Evolutionary conservation across 2,329 filamentous ascomycete genomes (phyloP), one percentile per base, ranked within the genome.

Genomic region (Chaetomium sp.): DNA sequence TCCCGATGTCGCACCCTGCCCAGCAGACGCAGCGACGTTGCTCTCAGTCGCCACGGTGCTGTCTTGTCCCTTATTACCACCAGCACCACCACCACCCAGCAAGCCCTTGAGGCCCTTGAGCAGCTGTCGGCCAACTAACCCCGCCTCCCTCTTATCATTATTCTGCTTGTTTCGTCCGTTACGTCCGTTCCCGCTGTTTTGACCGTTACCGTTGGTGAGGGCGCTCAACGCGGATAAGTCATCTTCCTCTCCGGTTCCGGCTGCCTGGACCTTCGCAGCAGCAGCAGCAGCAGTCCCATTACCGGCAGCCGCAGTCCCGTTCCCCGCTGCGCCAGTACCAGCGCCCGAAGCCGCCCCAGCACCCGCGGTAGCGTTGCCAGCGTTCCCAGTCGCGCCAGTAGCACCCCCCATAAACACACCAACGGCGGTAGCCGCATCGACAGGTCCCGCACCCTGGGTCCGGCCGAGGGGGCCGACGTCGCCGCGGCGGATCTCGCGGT

Each of bases 381-480:
- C 19, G 19, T 27, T 27, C 12, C 58, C 55, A 6, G 69, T 71
- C 4, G 60, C 32, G 42, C 64, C 67, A n/a, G 57, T 66, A 37
- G 19, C 19, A 27, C 19, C 19, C 19, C 76, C 76, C 79, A 87
- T 84, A 72, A 87, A 87, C 67, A 68, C 76, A 55, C 75, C 62
- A 60, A 87, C 76, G 70, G 83, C 81, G 62, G 72, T 72, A 19
- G 74, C 72, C 34, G 84, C 78, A 58, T 83, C 74, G 59, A 87
- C 76, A 55, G 79, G 75, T 12, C 84, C 82, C 52, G 77, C 79
- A 57, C 76, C 79, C 65, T 81, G 69, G 52, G 84, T 87, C 61
- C 82, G 80, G 62, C 85, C 85, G n/a, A 88, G 77, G 51, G 85
- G 75, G 37, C 75, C 76, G 38, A 80, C 81, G 62, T 77, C 74